Evolutionary conservation across 2,329 filamentous ascomycete genomes (phyloP), one percentile per base, ranked within the genome.

Genomic region (Verticillium nonalfalfae): DNA sequence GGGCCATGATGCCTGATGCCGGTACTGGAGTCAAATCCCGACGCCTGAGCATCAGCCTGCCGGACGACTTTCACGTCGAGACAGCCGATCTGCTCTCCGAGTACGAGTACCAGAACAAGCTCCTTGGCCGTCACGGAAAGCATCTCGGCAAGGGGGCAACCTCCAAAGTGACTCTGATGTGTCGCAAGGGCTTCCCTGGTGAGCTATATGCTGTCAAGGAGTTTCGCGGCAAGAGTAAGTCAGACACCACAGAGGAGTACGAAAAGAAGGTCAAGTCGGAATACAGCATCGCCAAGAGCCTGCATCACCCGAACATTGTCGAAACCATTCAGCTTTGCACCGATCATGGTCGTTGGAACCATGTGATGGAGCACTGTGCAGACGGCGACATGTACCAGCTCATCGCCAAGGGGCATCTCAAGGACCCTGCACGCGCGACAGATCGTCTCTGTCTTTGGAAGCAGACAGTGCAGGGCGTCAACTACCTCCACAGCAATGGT

Each of bases 341-440:
- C 14, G 83, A 93, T 67, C 84, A 87, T 67, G 86, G 85, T 36
- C 86, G 89, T 45, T 96, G 90, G 90, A 93, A 92, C 72, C 91
- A 96, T 72, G 91, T 96, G 61, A 97, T 97, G 93, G 91, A 97
- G 72, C 96, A 90, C 73, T 96, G 93, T 76, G 82, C 85, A 3
- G 86, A 91, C 67, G 92, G 93, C 56, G 93, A 96, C 70, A 78
- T 97, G 6, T 94, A 90, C 72, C 81, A 82, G 64, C 78, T 96
- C 13, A 88, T 96, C 45, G 84, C 88, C 66, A 89, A 88, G 72
- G 84, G 84, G 38, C 88, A 89, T 68, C 85, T 96, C 65, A 84
- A 79, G 61, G 76, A 79, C 3, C 81, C 87, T 7, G 86, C 90
- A 60, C 86, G 87, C 62, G 78, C 83, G 15, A 80, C 82, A 61